A percentile compares a stretch with the other conserved stretches of the same genome.
phyloP scores from a whole-genome alignment of 768 basidiomycete species.

The Hypholoma fasciculare region DNA sequence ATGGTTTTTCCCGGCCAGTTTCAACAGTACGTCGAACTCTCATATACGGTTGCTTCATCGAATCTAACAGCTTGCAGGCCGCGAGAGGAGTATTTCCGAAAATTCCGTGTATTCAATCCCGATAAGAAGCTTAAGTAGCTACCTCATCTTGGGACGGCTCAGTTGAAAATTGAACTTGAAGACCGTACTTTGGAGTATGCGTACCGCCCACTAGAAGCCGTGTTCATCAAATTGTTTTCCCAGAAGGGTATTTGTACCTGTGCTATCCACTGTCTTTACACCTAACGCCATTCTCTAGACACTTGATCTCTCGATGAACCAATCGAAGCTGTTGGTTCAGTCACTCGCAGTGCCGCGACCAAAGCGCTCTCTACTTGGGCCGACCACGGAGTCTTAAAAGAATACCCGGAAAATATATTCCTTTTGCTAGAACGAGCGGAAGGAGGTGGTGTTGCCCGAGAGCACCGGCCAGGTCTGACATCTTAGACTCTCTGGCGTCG shows the following conservation, averaged over 20 bases:
- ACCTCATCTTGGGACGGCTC: slow-evolving; percentile 84
- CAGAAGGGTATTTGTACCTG: slow-evolving; percentile 49
- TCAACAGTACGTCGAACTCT: slow-evolving; percentile 51
- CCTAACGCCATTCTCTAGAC: slow-evolving; percentile 35
- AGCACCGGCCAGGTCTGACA: background rate
- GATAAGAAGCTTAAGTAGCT: slow-evolving; percentile 92
- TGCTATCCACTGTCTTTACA: background rate
- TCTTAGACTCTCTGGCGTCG: too few species aligned
- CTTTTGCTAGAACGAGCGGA: slow-evolving; percentile 64
- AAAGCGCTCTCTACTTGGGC: slow-evolving; percentile 85
- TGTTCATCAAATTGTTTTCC: slow-evolving; percentile 85
- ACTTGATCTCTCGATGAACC: slow-evolving; percentile 75
- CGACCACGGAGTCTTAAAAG: slow-evolving; percentile 77
- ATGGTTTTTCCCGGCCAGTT: slow-evolving; percentile 87
- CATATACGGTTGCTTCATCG: background rate
- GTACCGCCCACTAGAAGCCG: slow-evolving; percentile 90
- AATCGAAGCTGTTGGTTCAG: slow-evolving; percentile 57
- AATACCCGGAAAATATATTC: slow-evolving; percentile 60
- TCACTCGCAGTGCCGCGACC: slow-evolving; percentile 63
- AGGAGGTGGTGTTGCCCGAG: slow-evolving; percentile 28
- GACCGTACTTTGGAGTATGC: slow-evolving; percentile 73
- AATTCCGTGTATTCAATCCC: slow-evolving; percentile 84
- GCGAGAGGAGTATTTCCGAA: slow-evolving; percentile 72
- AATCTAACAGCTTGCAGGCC: slow-evolving; percentile 40
- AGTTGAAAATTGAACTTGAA: slow-evolving; percentile 76